Base-by-base conservation (phyloP, 2,329 filamentous ascomycete species). In the Monilinia laxa region DNA sequence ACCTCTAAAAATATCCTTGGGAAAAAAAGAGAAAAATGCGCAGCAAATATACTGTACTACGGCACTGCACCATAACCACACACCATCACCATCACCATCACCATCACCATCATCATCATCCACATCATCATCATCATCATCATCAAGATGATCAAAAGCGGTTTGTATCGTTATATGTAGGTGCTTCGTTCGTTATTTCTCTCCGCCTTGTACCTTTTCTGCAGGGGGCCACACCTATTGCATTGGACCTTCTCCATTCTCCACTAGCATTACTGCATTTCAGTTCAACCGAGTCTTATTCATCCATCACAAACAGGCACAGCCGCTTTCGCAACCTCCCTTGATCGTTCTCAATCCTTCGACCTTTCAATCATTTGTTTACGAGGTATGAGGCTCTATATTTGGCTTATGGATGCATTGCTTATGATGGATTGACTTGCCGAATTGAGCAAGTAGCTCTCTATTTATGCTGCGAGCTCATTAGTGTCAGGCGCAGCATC, bases 401-500 rank as follows among this genome's bases (percentile, higher is more conserved):
- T 66, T 66, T 66, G 64, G 64, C 47, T 40, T 28, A 9, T n/a
- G 45, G 23, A 53, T 47, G 42, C 31, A 53, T 54, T 59, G 55
- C 64, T 62, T 62, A 66, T 38, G 20, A 53, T 62, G 64, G 38
- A 31, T 62, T 23, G 14, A 62, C 16, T 28, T 62, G 42, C 64
- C 47, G 28, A 45, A 66, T 66, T 28, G 64, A 66, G 64, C 49
- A 62, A 62, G 56, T 62, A n/a, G 25, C 64, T 66, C 64, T 64
- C 42, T 62, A 62, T 66, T 66, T 66, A 40, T 45, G 64, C 31
- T 62, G 47, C 38, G 23, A 62, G 42, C n/a, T 23, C 20, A 62
- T 54, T 66, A 62, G 64, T 66, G 38, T 62, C 47, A 62, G 56
- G 64, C 56, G 62, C 64, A 66, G 56, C 38, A 66, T 47, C 64